These are phyloP conservation scores for Thielaviopsis populi DNA, from an alignment of 2,329 filamentous ascomycete genomes.

Conservation along the genomic window DNA sequence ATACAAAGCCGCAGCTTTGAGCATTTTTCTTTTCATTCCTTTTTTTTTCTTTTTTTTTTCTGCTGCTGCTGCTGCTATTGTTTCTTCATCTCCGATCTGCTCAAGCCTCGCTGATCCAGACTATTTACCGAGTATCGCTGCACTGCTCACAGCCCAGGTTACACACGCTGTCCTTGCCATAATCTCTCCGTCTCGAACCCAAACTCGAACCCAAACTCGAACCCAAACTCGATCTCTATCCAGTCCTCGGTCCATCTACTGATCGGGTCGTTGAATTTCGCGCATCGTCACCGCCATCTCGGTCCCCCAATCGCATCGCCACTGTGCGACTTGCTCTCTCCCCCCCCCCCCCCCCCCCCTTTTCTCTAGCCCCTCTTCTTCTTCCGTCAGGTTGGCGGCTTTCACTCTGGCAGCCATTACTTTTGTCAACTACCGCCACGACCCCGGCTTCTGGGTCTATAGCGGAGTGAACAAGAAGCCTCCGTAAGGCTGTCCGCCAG, in stretches of 20 bases:
- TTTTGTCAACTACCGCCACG: conserved; percentile 54
- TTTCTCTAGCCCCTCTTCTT: background rate
- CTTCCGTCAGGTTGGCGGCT: conserved; percentile 16
- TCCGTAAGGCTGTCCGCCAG: conserved; percentile 50
- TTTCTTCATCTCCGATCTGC: background rate
- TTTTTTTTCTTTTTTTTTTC: background rate
- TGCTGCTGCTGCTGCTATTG: background rate
- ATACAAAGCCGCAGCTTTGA: background rate
- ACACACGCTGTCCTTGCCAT: background rate
- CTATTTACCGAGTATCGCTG: background rate
- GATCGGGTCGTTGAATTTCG: background rate
- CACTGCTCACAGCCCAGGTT: background rate
- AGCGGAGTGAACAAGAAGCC: conserved; percentile 94
- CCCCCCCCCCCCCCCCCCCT: no score
- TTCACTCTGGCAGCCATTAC: conserved; percentile 17
- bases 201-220: no score
- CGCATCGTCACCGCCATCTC: background rate
- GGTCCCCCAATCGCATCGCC: background rate
- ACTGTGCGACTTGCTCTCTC: conserved; percentile 4
- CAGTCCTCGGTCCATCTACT: no score
- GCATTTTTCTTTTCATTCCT: background rate
- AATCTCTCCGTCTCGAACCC: background rate
- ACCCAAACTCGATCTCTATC: background rate
- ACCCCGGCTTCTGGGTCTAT: conserved; percentile 87
- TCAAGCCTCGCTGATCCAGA: no score